Conservation (phyloP, 192 early-diverging fungal species). For the Gaertneriomyces semiglobifer region DNA sequence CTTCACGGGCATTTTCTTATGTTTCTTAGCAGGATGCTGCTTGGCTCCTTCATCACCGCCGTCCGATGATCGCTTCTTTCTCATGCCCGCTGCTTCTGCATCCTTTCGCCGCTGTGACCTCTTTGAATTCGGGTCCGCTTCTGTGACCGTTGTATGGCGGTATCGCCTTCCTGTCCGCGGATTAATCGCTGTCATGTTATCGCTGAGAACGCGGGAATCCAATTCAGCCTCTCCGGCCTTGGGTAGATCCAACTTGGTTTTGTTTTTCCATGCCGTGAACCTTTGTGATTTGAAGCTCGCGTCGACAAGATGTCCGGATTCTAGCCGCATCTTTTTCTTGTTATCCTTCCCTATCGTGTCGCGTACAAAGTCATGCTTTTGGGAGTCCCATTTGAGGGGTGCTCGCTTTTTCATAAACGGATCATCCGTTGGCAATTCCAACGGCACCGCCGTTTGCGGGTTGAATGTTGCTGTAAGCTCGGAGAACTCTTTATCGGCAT, state of each 20-base stretch:
- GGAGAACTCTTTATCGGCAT: too few species aligned
- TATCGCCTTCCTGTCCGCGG: constrained; percentile 45
- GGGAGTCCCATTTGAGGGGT: constrained; percentile 82
- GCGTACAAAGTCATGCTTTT: constrained; percentile 90
- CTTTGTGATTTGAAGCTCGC: constrained; percentile 83
- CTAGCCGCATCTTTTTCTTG: constrained; percentile 89
- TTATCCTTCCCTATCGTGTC: constrained; percentile 87
- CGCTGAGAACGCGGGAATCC: constrained; percentile 42
- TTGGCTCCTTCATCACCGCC: constrained; percentile 2
- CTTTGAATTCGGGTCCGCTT: constrained; percentile 59
- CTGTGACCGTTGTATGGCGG: constrained; percentile 72
- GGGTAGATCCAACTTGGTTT: constrained; percentile 76
- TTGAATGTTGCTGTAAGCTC: too few species aligned
- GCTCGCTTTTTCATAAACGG: constrained; percentile 56
- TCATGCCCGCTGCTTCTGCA: constrained; percentile 32
- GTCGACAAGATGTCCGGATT: constrained; percentile 83
- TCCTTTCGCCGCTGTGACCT: constrained; percentile 54
- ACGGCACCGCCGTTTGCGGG: constrained; percentile 9
- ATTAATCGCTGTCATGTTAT: constrained; percentile 25
- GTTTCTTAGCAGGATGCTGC: constrained; percentile 27
- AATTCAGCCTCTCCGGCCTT: constrained; percentile 85
- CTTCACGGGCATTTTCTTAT: constrained; percentile 37
- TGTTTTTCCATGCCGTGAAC: constrained; percentile 91
- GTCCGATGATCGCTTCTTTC: constrained; percentile 13
- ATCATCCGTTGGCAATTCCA: constrained; percentile 83